phyloP scores from a whole-genome alignment of 345 rosid genomes.

The Citrus maxima region DNA sequence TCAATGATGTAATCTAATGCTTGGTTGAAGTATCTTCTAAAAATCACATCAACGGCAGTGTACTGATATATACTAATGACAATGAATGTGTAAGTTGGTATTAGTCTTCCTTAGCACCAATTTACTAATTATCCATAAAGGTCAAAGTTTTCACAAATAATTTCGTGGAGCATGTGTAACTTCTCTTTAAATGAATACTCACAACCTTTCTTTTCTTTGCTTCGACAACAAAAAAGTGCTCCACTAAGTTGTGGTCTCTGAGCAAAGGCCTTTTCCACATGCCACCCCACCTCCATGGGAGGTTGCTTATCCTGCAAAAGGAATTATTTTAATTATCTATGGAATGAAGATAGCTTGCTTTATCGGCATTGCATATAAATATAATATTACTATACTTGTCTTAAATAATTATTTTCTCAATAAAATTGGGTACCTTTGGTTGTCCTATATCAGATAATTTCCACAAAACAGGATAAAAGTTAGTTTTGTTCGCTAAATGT shows the following conservation, averaged over 20 bases:
- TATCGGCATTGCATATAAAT: background rate
- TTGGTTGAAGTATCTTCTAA: background rate
- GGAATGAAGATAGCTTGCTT: background rate
- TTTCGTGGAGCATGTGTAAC: background rate
- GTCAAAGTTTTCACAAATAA: too few species aligned
- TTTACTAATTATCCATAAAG: background rate
- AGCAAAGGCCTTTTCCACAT: slow-evolving; percentile 12
- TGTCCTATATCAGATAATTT: background rate
- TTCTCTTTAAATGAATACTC: background rate
- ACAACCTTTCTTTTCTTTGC: slow-evolving; percentile 1
- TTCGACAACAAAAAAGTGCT: slow-evolving; percentile 4
- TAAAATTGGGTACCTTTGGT: background rate
- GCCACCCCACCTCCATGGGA: slow-evolving; percentile 9
- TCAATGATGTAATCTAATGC: background rate
- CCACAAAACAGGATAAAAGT: background rate
- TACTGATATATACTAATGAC: too few species aligned
- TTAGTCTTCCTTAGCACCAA: background rate
- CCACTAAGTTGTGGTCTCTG: background rate
- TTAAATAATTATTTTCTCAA: background rate
- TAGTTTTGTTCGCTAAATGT: background rate
- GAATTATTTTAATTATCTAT: background rate
- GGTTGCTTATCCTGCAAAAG: background rate
- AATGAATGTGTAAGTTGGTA: background rate
- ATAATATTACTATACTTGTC: background rate
- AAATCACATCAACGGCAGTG: slow-evolving; percentile 12